Conservation (phyloP, 768 basidiomycete species). For the Daedaleopsis sinensis region DNA sequence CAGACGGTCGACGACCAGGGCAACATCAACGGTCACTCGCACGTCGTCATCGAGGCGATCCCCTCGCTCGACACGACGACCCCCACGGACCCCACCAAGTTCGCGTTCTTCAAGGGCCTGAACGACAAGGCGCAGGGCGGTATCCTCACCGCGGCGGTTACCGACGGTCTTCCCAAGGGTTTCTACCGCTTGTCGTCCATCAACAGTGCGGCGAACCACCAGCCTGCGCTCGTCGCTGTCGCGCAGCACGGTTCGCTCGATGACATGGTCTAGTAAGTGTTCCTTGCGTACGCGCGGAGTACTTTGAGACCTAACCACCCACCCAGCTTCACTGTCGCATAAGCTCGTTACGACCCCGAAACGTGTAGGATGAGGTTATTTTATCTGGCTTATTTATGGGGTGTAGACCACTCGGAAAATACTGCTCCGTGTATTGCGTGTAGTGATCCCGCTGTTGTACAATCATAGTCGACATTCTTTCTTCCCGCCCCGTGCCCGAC, state of each 20-base stretch:
- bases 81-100: conserved; percentile 50
- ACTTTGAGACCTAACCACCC: not conserved
- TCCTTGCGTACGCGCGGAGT: too few relatives aligned
- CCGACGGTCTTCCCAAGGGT: conserved; percentile 57
- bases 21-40: conserved; percentile 60
- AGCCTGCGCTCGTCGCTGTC: conserved; percentile 37
- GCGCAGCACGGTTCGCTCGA: conserved; percentile 43
- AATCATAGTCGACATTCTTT: conserved; percentile 3
- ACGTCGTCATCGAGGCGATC: conserved; percentile 62
- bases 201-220: conserved; percentile 47
- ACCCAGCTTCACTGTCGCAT: conserved; percentile 24
- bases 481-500: not conserved
- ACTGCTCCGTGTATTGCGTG: conserved; percentile 2
- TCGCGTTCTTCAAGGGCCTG: conserved; percentile 63
- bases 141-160: conserved; percentile 48
- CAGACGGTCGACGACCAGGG: conserved; percentile 52
- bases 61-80: conserved; percentile 49
- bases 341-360: not conserved
- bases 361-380: not conserved
- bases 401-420: conserved; percentile 11
- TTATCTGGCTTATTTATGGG: conserved; percentile 12
- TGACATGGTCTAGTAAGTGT: conserved; percentile 36
- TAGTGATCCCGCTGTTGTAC: conserved; percentile 2
- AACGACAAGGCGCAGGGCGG: conserved; percentile 50
- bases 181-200: conserved; percentile 48